A percentile compares a stretch with the other conserved stretches of the same genome.
These are phyloP conservation scores for Boletus rufocinnamomeus DNA, from an alignment of 768 basidiomycete genomes.

Conservation along the genomic window DNA sequence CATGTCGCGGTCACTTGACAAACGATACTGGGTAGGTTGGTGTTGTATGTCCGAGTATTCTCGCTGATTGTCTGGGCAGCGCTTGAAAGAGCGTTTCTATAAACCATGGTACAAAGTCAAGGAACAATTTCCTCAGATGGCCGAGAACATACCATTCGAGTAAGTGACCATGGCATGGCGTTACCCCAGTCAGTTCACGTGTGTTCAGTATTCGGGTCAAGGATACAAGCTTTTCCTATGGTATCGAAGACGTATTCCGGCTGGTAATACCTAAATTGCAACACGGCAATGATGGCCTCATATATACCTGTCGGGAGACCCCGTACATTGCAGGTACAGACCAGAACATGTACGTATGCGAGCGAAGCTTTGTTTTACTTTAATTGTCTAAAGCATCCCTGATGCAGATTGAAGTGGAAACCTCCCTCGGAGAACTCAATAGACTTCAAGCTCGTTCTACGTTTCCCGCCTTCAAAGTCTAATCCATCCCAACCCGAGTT, in stretches of 20 bases:
- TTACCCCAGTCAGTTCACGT: slow-evolving; percentile 10
- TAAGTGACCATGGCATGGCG: slow-evolving; percentile 42
- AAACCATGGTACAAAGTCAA: slow-evolving; percentile 76
- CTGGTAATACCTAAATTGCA: slow-evolving; percentile 82
- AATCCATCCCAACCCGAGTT: slow-evolving; percentile 71
- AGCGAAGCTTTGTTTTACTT: slow-evolving; percentile 27
- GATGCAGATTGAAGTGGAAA: slow-evolving; percentile 92
- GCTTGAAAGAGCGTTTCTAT: slow-evolving; percentile 80
- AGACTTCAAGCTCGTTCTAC: slow-evolving; percentile 94
- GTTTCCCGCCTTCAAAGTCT: slow-evolving; percentile 71
- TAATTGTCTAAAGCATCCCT: slow-evolving; percentile 8
- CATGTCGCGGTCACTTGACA: slow-evolving; percentile 80
- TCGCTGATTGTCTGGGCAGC: slow-evolving; percentile 16
- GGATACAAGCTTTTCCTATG: slow-evolving; percentile 83
- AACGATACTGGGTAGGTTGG: slow-evolving; percentile 81
- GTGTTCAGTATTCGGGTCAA: slow-evolving; percentile 78
- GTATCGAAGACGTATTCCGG: slow-evolving; percentile 81
- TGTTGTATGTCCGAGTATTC: not conserved
- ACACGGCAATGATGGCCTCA: slow-evolving; percentile 94
- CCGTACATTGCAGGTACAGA: slow-evolving; percentile 86
- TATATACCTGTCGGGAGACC: slow-evolving; percentile 90
- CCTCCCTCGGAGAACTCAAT: slow-evolving; percentile 97
- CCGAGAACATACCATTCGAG: slow-evolving; percentile 76
- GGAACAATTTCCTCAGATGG: slow-evolving; percentile 67
- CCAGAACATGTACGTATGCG: slow-evolving; percentile 85